A percentile compares a stretch with the other conserved stretches of the same genome.
Conservation (phyloP, 768 basidiomycete species). For the Agaricus bisporus region DNA sequence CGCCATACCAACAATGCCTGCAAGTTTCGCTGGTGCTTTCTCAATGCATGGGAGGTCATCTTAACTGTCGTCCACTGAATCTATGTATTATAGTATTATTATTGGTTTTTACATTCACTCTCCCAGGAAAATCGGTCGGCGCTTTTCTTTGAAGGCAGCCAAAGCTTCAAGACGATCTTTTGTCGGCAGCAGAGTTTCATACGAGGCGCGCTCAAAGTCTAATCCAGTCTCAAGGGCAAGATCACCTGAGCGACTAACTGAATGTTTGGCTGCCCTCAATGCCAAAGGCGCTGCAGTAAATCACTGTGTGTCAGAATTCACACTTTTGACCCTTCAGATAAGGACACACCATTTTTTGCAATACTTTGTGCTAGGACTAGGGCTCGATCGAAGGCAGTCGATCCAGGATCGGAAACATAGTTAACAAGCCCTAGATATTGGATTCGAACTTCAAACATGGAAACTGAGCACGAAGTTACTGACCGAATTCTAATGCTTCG, state of each 20-base stretch:
- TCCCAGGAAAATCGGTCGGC: conserved; percentile 73
- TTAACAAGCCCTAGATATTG: conserved; percentile 66
- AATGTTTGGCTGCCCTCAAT: conserved; percentile 81
- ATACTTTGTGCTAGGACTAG: conserved; percentile 64
- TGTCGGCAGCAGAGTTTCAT: conserved; percentile 69
- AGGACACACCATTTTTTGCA: conserved; percentile 51
- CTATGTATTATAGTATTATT: conserved; percentile 18
- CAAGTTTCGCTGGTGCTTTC: conserved; percentile 49
- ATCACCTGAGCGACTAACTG: conserved; percentile 76
- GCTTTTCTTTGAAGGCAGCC: conserved; percentile 80
- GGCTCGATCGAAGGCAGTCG: conserved; percentile 65
- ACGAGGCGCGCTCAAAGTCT: conserved; percentile 86
- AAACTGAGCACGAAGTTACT: background rate
- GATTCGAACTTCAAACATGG: conserved; percentile 10
- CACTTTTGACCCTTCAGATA: background rate
- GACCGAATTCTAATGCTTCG: conserved; percentile 73
- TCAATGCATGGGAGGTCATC: conserved; percentile 34
- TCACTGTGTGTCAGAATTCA: background rate
- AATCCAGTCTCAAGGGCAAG: conserved; percentile 80
- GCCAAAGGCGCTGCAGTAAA: conserved; percentile 67
- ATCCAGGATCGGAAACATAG: conserved; percentile 60
- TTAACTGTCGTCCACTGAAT: conserved; percentile 15
- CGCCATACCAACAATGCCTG: conserved; percentile 51
- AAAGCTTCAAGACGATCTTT: conserved; percentile 82
- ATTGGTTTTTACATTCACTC: conserved; percentile 42